phyloP scores from a whole-genome alignment of 345 rosid genomes.

The Linum usitatissimum region DNA sequence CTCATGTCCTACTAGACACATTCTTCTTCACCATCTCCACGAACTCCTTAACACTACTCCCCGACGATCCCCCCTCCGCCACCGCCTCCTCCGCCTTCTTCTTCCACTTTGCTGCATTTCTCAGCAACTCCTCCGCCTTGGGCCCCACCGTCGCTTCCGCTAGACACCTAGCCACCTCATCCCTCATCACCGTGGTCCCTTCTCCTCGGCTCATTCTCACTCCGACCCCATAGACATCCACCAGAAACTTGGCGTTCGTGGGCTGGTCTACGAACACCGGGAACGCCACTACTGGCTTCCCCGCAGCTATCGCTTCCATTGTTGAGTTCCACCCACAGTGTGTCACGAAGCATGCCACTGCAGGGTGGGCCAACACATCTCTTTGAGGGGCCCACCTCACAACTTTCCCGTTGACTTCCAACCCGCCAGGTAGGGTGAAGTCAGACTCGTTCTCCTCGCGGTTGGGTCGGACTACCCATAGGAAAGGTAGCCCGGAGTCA shows the following conservation, averaged over 20 bases:
- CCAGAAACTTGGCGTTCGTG: constrained; percentile 37
- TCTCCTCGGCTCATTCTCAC: constrained; percentile 27
- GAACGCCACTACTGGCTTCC: constrained; percentile 37
- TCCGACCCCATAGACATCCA: constrained; percentile 35
- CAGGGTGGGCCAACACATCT: constrained; percentile 30
- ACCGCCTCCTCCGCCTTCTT: background rate
- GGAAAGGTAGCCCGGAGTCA: constrained; percentile 20
- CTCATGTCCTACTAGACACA: background rate
- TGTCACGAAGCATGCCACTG: constrained; percentile 35
- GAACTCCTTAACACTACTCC: background rate
- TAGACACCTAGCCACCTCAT: constrained; percentile 25
- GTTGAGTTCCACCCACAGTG: constrained; percentile 57
- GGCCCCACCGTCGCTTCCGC: constrained; percentile 15
- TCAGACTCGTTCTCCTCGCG: background rate
- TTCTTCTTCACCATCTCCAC: background rate
- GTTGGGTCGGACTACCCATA: constrained; percentile 37
- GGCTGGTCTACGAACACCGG: constrained; percentile 54
- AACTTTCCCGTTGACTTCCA: constrained; percentile 24
- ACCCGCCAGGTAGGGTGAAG: background rate
- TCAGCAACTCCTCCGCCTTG: constrained; percentile 7
- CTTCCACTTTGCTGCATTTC: background rate
- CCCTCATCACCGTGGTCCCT: constrained; percentile 3
- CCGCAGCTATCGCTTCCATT: constrained; percentile 27
- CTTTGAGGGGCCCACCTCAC: constrained; percentile 46
- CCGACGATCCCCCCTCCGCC: constrained; percentile 4